A percentile compares a stretch with the other conserved stretches of the same genome.
phyloP scores from a whole-genome alignment of 164 flowering plant genomes.

The Chimonanthus salicifolius region DNA sequence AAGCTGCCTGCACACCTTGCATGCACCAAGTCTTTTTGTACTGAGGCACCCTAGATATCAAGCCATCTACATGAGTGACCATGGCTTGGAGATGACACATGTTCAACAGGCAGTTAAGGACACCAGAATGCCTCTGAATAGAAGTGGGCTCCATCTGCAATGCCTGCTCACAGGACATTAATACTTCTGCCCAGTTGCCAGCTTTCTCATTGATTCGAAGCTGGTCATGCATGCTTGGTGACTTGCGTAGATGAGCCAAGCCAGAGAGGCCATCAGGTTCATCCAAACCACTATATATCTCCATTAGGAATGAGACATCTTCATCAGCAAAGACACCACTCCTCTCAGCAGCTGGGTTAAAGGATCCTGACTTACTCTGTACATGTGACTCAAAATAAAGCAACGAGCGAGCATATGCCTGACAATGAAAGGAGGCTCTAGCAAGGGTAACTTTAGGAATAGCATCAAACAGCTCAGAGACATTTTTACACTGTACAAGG shows the following conservation, averaged over 20 bases:
- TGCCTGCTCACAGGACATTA: conserved; percentile 91
- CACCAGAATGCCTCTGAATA: conserved; percentile 93
- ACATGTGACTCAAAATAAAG: conserved; percentile 93
- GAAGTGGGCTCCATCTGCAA: conserved; percentile 89
- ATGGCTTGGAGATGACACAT: conserved; percentile 97
- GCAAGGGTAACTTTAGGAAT: conserved; percentile 91
- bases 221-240: conserved; percentile 77
- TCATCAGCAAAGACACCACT: conserved; percentile 88
- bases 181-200: conserved; percentile 97
- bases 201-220: conserved; percentile 78
- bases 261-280: conserved; percentile 99
- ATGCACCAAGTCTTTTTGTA: conserved; percentile 96
- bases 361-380: conserved; percentile 76
- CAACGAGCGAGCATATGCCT: conserved; percentile 94
- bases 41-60: conserved; percentile 77
- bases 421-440: conserved; percentile 84
- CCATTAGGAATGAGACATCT: conserved; percentile 87
- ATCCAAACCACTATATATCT: conserved; percentile 88
- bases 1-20: conserved; percentile 99
- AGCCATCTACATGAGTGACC: conserved; percentile 95
- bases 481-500: conserved; percentile 70
- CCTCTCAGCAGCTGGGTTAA: conserved; percentile 91
- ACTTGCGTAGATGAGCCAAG: conserved; percentile 72
- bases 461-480: conserved; percentile 72
- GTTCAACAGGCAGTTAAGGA: conserved; percentile 82